Evolutionary conservation across 768 basidiomycete genomes (phyloP).

Genomic region (Boletus vinaceobasis): DNA sequence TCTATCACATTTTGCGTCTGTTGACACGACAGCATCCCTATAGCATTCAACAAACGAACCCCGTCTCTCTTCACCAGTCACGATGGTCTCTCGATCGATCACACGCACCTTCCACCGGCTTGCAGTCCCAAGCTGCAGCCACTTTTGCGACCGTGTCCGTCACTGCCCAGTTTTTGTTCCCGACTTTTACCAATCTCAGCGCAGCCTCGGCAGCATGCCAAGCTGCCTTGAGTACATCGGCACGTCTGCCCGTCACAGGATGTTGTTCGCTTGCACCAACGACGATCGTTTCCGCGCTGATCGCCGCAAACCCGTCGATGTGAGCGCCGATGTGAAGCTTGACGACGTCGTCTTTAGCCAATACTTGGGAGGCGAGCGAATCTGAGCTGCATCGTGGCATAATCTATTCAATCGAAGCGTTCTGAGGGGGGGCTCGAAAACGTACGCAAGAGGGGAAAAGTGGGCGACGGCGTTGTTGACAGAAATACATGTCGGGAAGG

Average conservation of each 20-base stretch:
- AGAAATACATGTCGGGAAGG: slow-evolving; percentile 91
- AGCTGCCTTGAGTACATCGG: slow-evolving; percentile 92
- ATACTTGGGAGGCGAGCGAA: slow-evolving; percentile 58
- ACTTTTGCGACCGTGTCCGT: slow-evolving; percentile 81
- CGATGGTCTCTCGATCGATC: background rate
- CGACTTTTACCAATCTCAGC: slow-evolving; percentile 86
- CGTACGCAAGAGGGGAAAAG: slow-evolving; percentile 93
- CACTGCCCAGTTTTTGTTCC: slow-evolving; percentile 93
- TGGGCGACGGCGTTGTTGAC: slow-evolving; percentile 95
- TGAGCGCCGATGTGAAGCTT: slow-evolving; percentile 96
- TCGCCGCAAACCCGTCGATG: slow-evolving; percentile 94
- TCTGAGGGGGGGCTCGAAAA: slow-evolving; percentile 15
- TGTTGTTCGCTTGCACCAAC: slow-evolving; percentile 71
- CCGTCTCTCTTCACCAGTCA: background rate
- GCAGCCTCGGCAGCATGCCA: slow-evolving; percentile 91
- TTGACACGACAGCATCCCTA: slow-evolving; percentile 94
- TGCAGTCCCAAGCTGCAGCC: slow-evolving; percentile 73
- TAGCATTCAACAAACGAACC: background rate
- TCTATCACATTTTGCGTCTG: slow-evolving; percentile 93
- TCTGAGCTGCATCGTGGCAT: slow-evolving; percentile 55
- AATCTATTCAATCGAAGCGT: slow-evolving; percentile 26
- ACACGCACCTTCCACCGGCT: slow-evolving; percentile 87
- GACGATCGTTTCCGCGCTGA: slow-evolving; percentile 90
- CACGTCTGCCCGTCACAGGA: slow-evolving; percentile 81
- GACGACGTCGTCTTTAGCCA: slow-evolving; percentile 87